Evolutionary conservation across 352 stramenopile species (phyloP), one percentile per base, ranked within the genome.

Genomic region (Peronospora destructor): DNA sequence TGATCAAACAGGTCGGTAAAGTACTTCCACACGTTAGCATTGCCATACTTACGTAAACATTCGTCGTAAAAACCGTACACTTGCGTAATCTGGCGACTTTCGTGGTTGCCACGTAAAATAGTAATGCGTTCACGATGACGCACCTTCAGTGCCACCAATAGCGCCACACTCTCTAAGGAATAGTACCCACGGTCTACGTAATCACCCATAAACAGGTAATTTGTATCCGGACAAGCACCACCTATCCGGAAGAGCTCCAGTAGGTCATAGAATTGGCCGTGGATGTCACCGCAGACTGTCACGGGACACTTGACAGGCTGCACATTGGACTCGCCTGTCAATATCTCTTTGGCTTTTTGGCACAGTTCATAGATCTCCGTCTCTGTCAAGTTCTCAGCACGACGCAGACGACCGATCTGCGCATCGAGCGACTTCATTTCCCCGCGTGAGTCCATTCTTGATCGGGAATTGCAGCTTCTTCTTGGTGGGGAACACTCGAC

Each of bases 31-130:
- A 94, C 83, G 59, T 93, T 94, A 33, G 78, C 83, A 45, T 92
- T 92, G 71, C 97, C 97, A 73, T 99, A 99, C 77, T 99, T 99
- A 55, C 58, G 53, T 47, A 61, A 43, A 65, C 74, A 85, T 59
- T 88, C 78, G 50, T 89, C 78, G 49, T 87, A 87, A 44, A 87
- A 89, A 34, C 84, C 84, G 54, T 89, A 93, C 52, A 91, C 78
- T 32, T 82, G 71, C 45, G 88, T 91, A 64, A 91, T 91, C 48
- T 80, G 81, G 6, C 71, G 76, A 46, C 59, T 76, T 55, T 93
- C 83, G 65, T 92, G 81, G 66, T 91, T 91, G 32, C 78, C 76
- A 6, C 79, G 77, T 33, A 93, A 51, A 57, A 92, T 80, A 59
- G 81, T 91, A 49, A 95, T 93, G 45, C 80, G 78, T 49, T 95